Conservation (phyloP, 495 filamentous ascomycete genomes). For the Tuber umbilicatum region DNA sequence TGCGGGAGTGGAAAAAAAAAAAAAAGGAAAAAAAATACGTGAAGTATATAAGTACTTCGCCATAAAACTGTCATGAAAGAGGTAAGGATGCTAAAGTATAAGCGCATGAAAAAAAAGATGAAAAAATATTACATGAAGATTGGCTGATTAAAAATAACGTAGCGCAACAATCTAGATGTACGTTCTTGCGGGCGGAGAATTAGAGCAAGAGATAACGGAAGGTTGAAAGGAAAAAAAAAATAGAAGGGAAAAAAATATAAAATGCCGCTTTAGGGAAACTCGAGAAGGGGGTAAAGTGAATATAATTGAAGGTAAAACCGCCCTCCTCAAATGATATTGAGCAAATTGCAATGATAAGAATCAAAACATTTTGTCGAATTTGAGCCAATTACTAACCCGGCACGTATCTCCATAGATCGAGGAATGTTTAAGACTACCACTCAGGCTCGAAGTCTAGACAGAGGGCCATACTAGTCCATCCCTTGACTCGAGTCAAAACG, state of each 20-base stretch:
- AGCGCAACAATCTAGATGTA: neutral
- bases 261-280: neutral
- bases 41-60: neutral
- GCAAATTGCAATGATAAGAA: neutral
- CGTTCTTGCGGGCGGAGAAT: neutral
- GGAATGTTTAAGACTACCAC: constrained; percentile 15
- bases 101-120: neutral
- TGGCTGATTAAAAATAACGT: neutral
- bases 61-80: neutral
- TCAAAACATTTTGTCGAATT: neutral
- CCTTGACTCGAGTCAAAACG: constrained; percentile 32
- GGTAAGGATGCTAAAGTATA: neutral
- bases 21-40: neutral
- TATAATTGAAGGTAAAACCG: neutral
- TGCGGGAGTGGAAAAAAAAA: neutral
- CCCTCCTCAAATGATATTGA: neutral
- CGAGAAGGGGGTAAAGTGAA: neutral
- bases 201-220: neutral
- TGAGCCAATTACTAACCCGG: neutral
- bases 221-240: neutral
- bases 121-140: constrained; percentile 1
- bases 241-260: neutral
- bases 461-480: constrained; percentile 35
- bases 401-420: constrained; percentile 11
- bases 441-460: constrained; percentile 34